Conservation (phyloP, 1,284 basidiomycete species). For the Phellopilus nigrolimitatus region DNA sequence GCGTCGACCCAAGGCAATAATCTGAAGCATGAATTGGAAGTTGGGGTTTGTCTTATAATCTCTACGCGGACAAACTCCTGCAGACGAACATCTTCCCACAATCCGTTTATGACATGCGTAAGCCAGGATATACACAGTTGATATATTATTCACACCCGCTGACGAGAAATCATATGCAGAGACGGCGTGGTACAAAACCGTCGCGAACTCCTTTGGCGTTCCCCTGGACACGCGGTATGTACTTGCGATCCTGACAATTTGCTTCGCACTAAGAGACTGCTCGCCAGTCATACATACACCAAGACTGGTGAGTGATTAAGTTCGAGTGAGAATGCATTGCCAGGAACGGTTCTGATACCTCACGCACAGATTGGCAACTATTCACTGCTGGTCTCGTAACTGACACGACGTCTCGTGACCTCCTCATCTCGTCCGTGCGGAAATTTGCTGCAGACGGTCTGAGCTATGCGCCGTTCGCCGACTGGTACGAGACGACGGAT, state of each 20-base stretch:
- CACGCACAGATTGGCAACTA: conserved; percentile 54
- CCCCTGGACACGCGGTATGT: conserved; percentile 56
- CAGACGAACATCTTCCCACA: conserved; percentile 56
- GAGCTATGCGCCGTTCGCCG: conserved; percentile 50
- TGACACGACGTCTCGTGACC: conserved; percentile 43
- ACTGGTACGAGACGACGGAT: conserved; percentile 59
- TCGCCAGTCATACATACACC: conserved; percentile 54
- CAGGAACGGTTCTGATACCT: background rate
- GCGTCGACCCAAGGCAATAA: conserved; percentile 22
- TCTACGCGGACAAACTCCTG: conserved; percentile 60
- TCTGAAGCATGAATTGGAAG: conserved; percentile 21
- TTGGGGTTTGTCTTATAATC: conserved; percentile 45
- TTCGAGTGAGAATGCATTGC: background rate
- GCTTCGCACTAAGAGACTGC: conserved; percentile 9
- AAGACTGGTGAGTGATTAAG: conserved; percentile 44
- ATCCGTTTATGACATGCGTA: conserved; percentile 59
- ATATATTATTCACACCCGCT: conserved; percentile 2
- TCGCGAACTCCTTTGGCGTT: conserved; percentile 48
- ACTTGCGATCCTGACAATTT: conserved; percentile 14
- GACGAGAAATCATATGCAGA: conserved; percentile 34
- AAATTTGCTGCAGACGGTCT: conserved; percentile 52
- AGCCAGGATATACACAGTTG: too few species aligned
- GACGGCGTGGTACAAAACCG: conserved; percentile 58
- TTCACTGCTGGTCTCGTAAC: conserved; percentile 57
- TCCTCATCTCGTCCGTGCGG: conserved; percentile 51